phyloP scores from a whole-genome alignment of 2,329 filamentous ascomycete genomes.

The Emydomyces testavorans region DNA sequence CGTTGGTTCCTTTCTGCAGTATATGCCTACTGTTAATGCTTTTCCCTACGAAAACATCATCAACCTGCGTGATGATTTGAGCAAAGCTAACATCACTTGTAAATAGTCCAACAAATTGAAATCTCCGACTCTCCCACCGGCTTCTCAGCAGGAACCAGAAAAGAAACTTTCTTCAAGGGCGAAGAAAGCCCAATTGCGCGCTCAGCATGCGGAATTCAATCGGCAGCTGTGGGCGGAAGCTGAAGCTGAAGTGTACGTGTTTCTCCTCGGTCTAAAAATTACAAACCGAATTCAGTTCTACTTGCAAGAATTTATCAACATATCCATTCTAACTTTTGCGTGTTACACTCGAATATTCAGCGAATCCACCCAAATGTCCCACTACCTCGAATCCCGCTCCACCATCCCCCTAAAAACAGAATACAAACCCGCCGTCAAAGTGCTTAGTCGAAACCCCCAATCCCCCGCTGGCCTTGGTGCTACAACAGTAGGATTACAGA shows the following conservation, averaged over 20 bases:
- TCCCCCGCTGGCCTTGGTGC: slow-evolving; percentile 34
- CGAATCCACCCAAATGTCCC: slow-evolving; percentile 61
- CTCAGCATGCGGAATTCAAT: slow-evolving; percentile 72
- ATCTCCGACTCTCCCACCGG: slow-evolving; percentile 11
- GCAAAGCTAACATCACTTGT: not conserved
- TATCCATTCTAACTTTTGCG: not conserved
- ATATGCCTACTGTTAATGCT: no score
- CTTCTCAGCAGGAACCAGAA: slow-evolving; percentile 21
- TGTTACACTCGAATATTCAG: slow-evolving; percentile 33
- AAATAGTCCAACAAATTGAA: slow-evolving; percentile 4
- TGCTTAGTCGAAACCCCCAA: slow-evolving; percentile 73
- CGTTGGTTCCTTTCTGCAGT: slow-evolving; percentile 14
- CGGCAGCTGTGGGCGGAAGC: slow-evolving; percentile 81
- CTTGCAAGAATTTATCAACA: not conserved
- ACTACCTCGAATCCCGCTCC: slow-evolving; percentile 59
- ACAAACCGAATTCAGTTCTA: no score
- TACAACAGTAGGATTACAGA: slow-evolving; percentile 34
- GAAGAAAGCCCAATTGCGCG: slow-evolving; percentile 64
- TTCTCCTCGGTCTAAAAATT: not conserved
- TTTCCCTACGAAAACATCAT: no score
- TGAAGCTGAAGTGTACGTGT: slow-evolving; percentile 70
- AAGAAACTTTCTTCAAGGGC: slow-evolving; percentile 44
- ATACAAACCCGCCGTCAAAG: slow-evolving; percentile 72
- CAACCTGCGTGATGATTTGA: not conserved
- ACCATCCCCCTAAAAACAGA: slow-evolving; percentile 53